Evolutionary conservation across 768 basidiomycete genomes (phyloP).

Genomic region (Boletus sp.): DNA sequence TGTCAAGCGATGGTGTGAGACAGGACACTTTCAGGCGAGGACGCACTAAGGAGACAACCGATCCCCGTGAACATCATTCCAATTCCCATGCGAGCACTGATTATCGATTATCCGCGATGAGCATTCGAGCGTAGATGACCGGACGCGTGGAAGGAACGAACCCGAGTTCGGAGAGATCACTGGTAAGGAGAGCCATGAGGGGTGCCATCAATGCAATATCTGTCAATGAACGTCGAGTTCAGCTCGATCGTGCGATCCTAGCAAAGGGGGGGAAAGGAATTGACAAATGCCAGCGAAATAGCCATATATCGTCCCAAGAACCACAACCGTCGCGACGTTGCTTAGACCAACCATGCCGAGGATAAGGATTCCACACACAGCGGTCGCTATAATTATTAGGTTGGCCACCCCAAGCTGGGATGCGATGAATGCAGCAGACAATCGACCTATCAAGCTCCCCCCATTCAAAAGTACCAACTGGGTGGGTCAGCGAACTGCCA

Average conservation of each 20-base stretch:
- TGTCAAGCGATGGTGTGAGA: background rate
- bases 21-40: conserved; percentile 1
- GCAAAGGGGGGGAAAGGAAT: conserved; percentile 3
- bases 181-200: conserved; percentile 43
- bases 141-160: conserved; percentile 10
- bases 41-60: conserved; percentile 16
- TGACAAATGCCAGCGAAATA: conserved; percentile 44
- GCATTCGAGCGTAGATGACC: too few species aligned
- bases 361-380: conserved; percentile 16
- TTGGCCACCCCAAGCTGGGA: conserved; percentile 43
- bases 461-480: conserved; percentile 55
- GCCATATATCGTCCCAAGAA: conserved; percentile 43
- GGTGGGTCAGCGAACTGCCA: background rate
- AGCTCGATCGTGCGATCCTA: too few species aligned
- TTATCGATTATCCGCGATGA: background rate
- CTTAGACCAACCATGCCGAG: conserved; percentile 36
- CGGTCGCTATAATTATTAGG: conserved; percentile 36
- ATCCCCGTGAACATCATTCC: background rate
- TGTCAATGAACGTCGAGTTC: conserved; percentile 1
- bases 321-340: conserved; percentile 34
- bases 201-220: conserved; percentile 41
- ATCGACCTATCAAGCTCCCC: conserved; percentile 47
- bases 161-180: conserved; percentile 50
- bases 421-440: conserved; percentile 44
- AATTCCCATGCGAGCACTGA: background rate